These are phyloP conservation scores for Fusarium sp. DNA, from an alignment of 2,329 filamentous ascomycete species.

Conservation along the genomic window DNA sequence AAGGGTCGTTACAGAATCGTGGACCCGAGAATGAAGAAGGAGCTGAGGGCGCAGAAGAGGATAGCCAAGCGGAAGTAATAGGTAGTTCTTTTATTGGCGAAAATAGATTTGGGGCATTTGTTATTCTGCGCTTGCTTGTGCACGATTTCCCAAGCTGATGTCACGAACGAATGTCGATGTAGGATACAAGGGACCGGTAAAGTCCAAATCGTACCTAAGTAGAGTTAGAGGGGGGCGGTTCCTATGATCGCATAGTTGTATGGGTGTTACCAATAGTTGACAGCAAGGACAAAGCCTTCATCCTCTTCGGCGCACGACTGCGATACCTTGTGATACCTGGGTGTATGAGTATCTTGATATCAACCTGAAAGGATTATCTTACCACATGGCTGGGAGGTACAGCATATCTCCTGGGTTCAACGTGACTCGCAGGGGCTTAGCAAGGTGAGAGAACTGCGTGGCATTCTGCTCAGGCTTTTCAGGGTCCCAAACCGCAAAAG, in stretches of 20 bases:
- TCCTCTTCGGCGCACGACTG: slow-evolving; percentile 75
- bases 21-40: slow-evolving; percentile 95
- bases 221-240: not conserved
- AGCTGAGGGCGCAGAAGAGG: slow-evolving; percentile 88
- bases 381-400: slow-evolving; percentile 86
- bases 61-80: slow-evolving; percentile 70
- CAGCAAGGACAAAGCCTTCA: slow-evolving; percentile 79
- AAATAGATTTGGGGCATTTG: slow-evolving; percentile 24
- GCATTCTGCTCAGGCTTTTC: slow-evolving; percentile 61
- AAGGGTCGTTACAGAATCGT: slow-evolving; percentile 99
- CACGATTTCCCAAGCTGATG: slow-evolving; percentile 39
- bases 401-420: slow-evolving; percentile 81
- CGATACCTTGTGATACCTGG: slow-evolving; percentile 81
- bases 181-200: slow-evolving; percentile 74
- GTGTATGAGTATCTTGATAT: not conserved
- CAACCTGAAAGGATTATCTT: slow-evolving; percentile 34
- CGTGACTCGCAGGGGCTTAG: slow-evolving; percentile 72
- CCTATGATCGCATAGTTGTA: not conserved
- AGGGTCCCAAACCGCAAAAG: slow-evolving; percentile 81
- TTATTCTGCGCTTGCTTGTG: slow-evolving; percentile 17
- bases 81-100: not conserved
- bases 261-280: slow-evolving; percentile 78
- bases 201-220: slow-evolving; percentile 83
- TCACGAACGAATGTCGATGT: slow-evolving; percentile 64
- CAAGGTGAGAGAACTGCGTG: slow-evolving; percentile 69